A percentile compares a stretch with the other conserved stretches of the same genome.
Conservation (phyloP, 2,329 filamentous ascomycete species). For the Xenoacremonium recifei region DNA sequence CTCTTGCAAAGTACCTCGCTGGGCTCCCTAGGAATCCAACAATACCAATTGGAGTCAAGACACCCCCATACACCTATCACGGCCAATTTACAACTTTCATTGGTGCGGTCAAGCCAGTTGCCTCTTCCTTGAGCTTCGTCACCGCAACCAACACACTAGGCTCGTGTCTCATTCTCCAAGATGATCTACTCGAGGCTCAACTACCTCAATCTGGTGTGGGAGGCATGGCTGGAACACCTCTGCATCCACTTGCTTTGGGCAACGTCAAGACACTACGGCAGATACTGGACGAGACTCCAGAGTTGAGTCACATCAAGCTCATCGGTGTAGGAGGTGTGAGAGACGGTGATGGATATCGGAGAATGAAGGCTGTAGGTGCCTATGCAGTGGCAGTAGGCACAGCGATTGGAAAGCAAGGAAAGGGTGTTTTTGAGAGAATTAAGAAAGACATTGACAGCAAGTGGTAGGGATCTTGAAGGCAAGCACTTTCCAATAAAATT, state of each 20-base stretch:
- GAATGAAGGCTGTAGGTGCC: conserved; percentile 69
- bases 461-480: too few species aligned
- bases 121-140: conserved; percentile 57
- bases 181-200: conserved; percentile 31
- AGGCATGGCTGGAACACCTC: conserved; percentile 67
- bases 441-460: conserved; percentile 18
- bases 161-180: conserved; percentile 58
- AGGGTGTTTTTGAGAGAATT: conserved; percentile 62
- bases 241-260: conserved; percentile 72
- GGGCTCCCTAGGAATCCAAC: conserved; percentile 38
- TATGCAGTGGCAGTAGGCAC: conserved; percentile 67
- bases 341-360: conserved; percentile 58
- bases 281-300: conserved; percentile 51
- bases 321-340: conserved; percentile 73
- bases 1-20: conserved; percentile 55
- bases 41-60: conserved; percentile 63
- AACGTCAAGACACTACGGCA: conserved; percentile 69
- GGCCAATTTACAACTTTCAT: conserved; percentile 62
- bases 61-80: conserved; percentile 71
- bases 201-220: conserved; percentile 61
- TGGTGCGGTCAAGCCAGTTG: conserved; percentile 42
- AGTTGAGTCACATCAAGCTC: conserved; percentile 55
- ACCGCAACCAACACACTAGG: conserved; percentile 74
- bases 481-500: too few species aligned
- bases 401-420: conserved; percentile 62